Evolutionary conservation across 202 grass and related monocot species (phyloP).

Genomic region (Panicum hallii): DNA sequence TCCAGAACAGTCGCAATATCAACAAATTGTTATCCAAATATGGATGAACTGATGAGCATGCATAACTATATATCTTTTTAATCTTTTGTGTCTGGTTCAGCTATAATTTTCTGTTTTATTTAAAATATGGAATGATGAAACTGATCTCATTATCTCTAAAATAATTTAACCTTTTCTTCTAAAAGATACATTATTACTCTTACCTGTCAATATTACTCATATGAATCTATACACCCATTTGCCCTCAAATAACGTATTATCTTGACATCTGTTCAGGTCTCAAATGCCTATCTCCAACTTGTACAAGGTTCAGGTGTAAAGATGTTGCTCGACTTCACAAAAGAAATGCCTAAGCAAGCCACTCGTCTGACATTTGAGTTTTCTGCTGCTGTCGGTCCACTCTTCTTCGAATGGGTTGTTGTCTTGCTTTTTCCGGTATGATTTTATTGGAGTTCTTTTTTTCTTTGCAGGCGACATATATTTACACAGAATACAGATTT

Average conservation of each 20-base stretch:
- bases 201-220: slow-evolving; percentile 32
- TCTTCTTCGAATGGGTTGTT: slow-evolving; percentile 65
- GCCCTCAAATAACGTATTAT: slow-evolving; percentile 20
- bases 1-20: background rate
- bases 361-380: slow-evolving; percentile 49
- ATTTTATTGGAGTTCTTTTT: slow-evolving; percentile 8
- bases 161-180: background rate
- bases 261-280: slow-evolving; percentile 54
- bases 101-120: background rate
- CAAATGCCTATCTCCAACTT: slow-evolving; percentile 68
- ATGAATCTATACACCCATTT: background rate
- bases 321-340: slow-evolving; percentile 63
- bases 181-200: background rate
- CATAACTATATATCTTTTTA: slow-evolving; percentile 5
- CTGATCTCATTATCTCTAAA: background rate
- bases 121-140: background rate
- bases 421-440: slow-evolving; percentile 76
- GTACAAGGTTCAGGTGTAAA: slow-evolving; percentile 53
- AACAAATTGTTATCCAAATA: slow-evolving; percentile 5
- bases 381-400: slow-evolving; percentile 55
- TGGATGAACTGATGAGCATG: slow-evolving; percentile 29
- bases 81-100: background rate
- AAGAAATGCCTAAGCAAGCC: slow-evolving; percentile 70
- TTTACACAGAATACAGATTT: slow-evolving; percentile 7
- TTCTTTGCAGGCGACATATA: background rate